phyloP scores from a whole-genome alignment of 2,329 filamentous ascomycete species.

The Penicillium vulpinum region DNA sequence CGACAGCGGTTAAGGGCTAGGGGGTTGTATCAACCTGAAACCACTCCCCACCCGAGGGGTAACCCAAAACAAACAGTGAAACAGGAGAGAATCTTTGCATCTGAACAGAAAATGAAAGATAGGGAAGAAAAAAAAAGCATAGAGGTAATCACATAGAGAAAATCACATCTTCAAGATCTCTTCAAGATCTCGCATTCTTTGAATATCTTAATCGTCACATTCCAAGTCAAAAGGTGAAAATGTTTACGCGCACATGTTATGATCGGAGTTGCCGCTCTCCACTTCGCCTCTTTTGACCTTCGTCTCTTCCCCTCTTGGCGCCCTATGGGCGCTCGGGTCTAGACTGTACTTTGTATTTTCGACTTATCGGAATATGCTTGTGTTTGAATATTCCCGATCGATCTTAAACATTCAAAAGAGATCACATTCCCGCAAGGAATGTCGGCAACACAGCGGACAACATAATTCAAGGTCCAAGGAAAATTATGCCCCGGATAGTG shows the following conservation, averaged over 20 bases:
- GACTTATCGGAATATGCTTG: not conserved
- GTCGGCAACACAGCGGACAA: not conserved
- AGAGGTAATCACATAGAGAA: not conserved
- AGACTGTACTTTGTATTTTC: not conserved
- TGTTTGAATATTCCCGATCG: not conserved
- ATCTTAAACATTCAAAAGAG: not conserved
- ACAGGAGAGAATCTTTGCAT: not conserved
- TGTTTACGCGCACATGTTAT: not conserved
- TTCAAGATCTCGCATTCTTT: not conserved
- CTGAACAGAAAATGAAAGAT: not conserved
- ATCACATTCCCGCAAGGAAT: not conserved
- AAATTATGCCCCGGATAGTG: not conserved
- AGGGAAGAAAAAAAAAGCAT: not conserved
- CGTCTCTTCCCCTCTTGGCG: not conserved
- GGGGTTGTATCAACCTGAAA: conserved; percentile 7
- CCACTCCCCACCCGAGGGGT: not conserved
- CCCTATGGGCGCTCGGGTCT: not conserved
- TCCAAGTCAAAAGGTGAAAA: not conserved
- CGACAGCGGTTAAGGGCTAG: conserved; percentile 1
- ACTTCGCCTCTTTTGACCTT: not conserved
- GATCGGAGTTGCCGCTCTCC: not conserved
- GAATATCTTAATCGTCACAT: not conserved
- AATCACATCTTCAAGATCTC: too few species aligned
- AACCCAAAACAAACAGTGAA: conserved; percentile 4
- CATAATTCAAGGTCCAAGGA: not conserved